Base-by-base conservation (phyloP, 1,284 basidiomycete genomes). In the Caloboletus firmus region DNA sequence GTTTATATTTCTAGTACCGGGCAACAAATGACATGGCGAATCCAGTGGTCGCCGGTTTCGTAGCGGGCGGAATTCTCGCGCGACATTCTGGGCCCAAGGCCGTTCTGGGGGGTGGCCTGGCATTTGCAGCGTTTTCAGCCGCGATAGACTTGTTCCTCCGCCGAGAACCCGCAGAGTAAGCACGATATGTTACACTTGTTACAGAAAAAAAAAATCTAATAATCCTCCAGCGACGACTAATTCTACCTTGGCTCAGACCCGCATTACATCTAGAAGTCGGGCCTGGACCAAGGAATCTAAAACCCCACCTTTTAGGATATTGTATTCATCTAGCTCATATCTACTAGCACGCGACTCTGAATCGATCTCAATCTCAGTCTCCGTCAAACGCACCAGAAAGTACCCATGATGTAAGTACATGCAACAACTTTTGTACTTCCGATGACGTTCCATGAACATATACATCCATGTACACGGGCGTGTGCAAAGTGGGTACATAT, bases 1-100 rank as follows among this genome's bases (percentile, higher is more conserved):
- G 12, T 54, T 8, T n/a, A n/a, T 48, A 11, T 37, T 26, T 53
- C 34, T 31, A 97, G 94, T 98, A 96, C 73, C 91, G 95, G 51
- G 94, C 92, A n/a, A 93, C 87, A 74, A 95, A 95, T 66, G 95
- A 98, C 71, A 89, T 96, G 63, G 87, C 84, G 51, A 98, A 97
- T 69, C 81, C 87, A 63, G 74, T 92, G 63, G 74, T 82, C 52
- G 77, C 87, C 22, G 89, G 89, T 0, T 90, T 91, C 62, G 66
- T 87, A 10, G 81, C 87, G 15, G 93, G 93, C 34, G 92, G 88
- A 40, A 76, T 94, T 18, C 82, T 97, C 5, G 93, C 94, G 17
- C 82, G 91, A 50, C 86, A 91, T 67, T 85, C 92, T 1, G 94
- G 91, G 2, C 91, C 92, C 10, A 88, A 82, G 70, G 93, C 90